Evolutionary conservation across 345 rosid species (phyloP), one percentile per base, ranked within the genome.

Genomic region (Zanthoxylum bungeanum): DNA sequence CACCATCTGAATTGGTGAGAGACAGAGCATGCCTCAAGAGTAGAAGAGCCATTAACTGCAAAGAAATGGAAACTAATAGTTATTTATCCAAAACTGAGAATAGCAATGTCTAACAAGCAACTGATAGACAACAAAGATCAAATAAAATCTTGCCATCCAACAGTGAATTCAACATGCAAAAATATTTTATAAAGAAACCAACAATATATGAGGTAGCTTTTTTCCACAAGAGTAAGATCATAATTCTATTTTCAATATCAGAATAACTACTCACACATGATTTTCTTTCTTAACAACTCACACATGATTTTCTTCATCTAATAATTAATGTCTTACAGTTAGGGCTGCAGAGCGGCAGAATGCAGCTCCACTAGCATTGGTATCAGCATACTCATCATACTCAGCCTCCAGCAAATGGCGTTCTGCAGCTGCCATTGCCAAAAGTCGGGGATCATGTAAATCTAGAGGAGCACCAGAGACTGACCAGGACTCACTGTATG

Each of bases 291-390:
- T n/a, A 62, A 61, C 40, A 47, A 21, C 21, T 17, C 57, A 56
- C 3, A 52, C 42, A 30, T 30, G 7, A 55, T 30, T 51, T 56
- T 57, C 51, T 68, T 11, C 9, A 4, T 42, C 21, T 52, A 17
- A 19, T 5, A 52, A 71, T 10, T 9, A 39, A 0, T 6, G 46
- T 56, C 97, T 85, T 85, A 95, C 99, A 56, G 92, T 85, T 69
- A 95, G 83, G 75, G 97, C 98, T 31, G 95, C 96, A 52, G 99
- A 92, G 70, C 99, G 99, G 72, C 97, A 91, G 78, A 92, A 95
- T 73, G 98, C 97, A 33, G 98, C 96, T 83, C 99, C 98, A 47
- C 90, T 87, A 1, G 91, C 92, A 85, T 89, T 92, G 68, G 81
- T 82, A 76, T 92, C 97, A 30, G 97, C 90, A 70, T 95, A 89